Conservation (phyloP, 1,284 basidiomycete species). For the Porogramme epimiltina region DNA sequence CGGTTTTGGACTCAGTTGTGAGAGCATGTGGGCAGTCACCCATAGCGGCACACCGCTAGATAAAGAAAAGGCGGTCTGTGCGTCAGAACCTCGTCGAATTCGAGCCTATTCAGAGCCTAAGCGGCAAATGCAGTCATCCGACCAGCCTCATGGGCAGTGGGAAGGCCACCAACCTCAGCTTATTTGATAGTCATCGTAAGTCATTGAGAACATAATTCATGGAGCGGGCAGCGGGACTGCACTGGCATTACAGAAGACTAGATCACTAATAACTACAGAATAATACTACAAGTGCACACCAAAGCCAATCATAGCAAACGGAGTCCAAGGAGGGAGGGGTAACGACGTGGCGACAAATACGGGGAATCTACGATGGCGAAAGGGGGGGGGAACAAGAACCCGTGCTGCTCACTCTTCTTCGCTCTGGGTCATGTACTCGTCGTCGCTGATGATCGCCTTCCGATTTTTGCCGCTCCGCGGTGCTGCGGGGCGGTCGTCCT, state of each 20-base stretch:
- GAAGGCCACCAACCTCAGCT: too few relatives aligned
- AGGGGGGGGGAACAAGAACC: background rate
- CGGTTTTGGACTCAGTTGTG: too few relatives aligned
- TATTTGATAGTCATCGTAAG: too few relatives aligned
- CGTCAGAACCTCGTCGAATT: too few relatives aligned
- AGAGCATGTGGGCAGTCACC: too few relatives aligned
- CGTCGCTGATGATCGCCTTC: conserved; percentile 76
- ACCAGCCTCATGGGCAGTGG: background rate
- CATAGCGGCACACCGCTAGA: too few relatives aligned
- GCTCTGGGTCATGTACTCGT: conserved; percentile 51
- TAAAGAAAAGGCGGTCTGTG: too few relatives aligned
- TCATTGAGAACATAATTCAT: too few relatives aligned
- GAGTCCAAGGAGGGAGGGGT: too few relatives aligned
- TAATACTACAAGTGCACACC: conserved; percentile 4
- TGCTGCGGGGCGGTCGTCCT: conserved; percentile 60
- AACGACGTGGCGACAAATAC: too few relatives aligned
- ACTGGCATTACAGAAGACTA: conserved; percentile 2
- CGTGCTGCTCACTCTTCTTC: conserved; percentile 40
- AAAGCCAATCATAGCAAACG: conserved; percentile 1
- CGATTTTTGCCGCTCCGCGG: conserved; percentile 57
- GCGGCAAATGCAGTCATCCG: too few relatives aligned
- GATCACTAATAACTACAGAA: conserved; percentile 10
- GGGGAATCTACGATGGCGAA: background rate
- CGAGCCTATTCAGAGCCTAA: too few relatives aligned
- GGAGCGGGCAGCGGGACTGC: background rate